Base-by-base conservation (phyloP, 306 rosid species). In the Purshia tridentata region DNA sequence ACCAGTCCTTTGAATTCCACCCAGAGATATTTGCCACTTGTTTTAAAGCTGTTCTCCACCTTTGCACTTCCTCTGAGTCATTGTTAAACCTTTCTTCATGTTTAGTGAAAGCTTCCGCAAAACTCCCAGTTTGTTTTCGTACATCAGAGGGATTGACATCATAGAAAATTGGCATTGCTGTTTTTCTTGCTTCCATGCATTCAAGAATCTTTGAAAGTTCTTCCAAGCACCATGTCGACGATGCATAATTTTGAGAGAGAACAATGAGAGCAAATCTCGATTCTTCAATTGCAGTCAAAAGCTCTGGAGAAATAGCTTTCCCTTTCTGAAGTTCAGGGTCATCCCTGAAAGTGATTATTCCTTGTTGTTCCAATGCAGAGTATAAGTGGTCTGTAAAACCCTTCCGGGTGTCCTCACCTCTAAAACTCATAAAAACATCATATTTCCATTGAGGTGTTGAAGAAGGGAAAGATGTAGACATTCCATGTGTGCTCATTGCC, bases 101-200 rank as follows among this genome's bases (percentile, higher is more conserved):
- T 13, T 20, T 22, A 15, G 2, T 11, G 23, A 72, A 57, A 6
- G 67, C 67, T 4, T 57, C 15, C 8, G 4, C 54, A 57, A 56
- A 72, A 8, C 15, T 44, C 9, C 20, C 46, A 7, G 41, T 44
- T 20, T 56, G 67, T 10, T 72, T 44, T 16, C 49, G 10, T 0
- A 60, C 59, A 35, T 44, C 3, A 8, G 46, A 35, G 37, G 49
- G 68, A 58, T 22, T 12, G 14, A 59, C 35, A 2, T 59, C 5
- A 4, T 72, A 72, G 40, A 72, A 72, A 9, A 60, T 6, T 19
- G 76, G 76, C 4, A 72, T 6, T 2, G 60, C 57, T 0, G 9
- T 46, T 11, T 51, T n/a, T 6, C 2, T 8, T 15, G 19, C 4
- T 8, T 48, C 4, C 9, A 20, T 13, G 19, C 57, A 60, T 16